Base-by-base conservation (phyloP, 2,329 filamentous ascomycete genomes). In the Paramyrothecium roridum region DNA sequence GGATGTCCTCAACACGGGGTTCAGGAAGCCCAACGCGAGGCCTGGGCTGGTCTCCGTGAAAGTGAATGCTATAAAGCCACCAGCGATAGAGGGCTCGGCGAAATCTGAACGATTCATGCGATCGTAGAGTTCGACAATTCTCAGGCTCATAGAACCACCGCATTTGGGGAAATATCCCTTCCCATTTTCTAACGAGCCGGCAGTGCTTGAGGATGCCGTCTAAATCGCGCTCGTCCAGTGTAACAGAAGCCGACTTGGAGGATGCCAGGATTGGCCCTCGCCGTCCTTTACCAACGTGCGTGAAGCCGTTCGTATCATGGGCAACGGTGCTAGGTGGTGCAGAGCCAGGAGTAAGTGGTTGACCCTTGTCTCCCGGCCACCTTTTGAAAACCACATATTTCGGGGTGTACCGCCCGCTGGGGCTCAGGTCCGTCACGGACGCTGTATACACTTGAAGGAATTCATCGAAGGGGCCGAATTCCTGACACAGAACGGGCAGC, bases 51-150 rank as follows among this genome's bases (percentile, higher is more conserved):
- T 75, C 73, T 12, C 75, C 75, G 49, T 84, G 80, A 56, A 83
- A 83, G 57, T 80, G 77, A 34, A 74, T 73, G 8, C 78, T 73
- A 58, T 80, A 84, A 3, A 81, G 70, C 80, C 80, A 82, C 80
- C 80, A 84, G 33, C 73, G 68, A 52, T 80, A 81, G 30, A 84
- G 65, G 1, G 78, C 80, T 57, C 74, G 73, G 6, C 81, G 76
- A 52, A 83, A 71, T 50, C 80, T 74, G n/a, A 65, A 59, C 26
- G 70, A 70, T 61, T 84, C 81, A 23, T 72, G 66, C 0, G 64
- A 52, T 8, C 66, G 66, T 7, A 84, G 70, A 40, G 70, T 71
- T 17, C 81, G 76, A 45, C 77, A 75, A 50, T 77, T 67, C 54
- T 77, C 74, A 0, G 74, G 73, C 11, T 72, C 64, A 2, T 77